These are phyloP conservation scores for Chrysoporthe deuterocubensis DNA, from an alignment of 2,329 filamentous ascomycete genomes.

Conservation along the genomic window DNA sequence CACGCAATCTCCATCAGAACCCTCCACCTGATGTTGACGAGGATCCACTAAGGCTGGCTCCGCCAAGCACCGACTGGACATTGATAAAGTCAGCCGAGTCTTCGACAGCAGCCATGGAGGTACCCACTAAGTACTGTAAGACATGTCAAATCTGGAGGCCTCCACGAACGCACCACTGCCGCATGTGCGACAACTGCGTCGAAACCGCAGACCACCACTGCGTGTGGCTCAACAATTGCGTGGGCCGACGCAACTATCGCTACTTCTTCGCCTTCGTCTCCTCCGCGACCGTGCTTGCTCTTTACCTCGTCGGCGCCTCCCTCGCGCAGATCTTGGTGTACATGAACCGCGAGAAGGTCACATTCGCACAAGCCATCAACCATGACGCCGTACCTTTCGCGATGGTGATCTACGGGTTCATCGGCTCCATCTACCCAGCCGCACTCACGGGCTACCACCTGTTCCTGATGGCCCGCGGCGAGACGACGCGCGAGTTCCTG, in stretches of 20 bases:
- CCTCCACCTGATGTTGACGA: constrained; percentile 76
- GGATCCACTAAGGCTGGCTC: constrained; percentile 80
- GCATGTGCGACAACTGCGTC: constrained; percentile 94
- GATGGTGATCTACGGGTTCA: constrained; percentile 80
- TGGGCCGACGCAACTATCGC: constrained; percentile 95
- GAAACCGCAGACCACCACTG: constrained; percentile 98
- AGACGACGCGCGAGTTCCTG: constrained; percentile 95
- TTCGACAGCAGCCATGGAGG: constrained; percentile 88
- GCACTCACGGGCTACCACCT: constrained; percentile 87
- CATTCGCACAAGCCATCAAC: constrained; percentile 70
- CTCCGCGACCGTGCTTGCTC: constrained; percentile 73
- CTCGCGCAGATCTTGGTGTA: constrained; percentile 83
- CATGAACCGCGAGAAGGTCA: constrained; percentile 62
- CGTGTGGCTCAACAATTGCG: constrained; percentile 98
- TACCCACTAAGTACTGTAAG: constrained; percentile 97
- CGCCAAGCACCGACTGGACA: constrained; percentile 91
- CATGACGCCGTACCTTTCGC: constrained; percentile 82
- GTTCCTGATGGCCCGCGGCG: constrained; percentile 86
- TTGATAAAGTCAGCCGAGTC: constrained; percentile 81
- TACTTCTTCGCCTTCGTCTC: constrained; percentile 95
- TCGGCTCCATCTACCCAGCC: constrained; percentile 79
- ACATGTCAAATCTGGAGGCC: constrained; percentile 98
- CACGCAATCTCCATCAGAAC: constrained; percentile 87
- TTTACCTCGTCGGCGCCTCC: constrained; percentile 77
- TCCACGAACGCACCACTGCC: constrained; percentile 93